phyloP scores from a whole-genome alignment of 441 rosid genomes.

The Bruguiera hainesii region DNA sequence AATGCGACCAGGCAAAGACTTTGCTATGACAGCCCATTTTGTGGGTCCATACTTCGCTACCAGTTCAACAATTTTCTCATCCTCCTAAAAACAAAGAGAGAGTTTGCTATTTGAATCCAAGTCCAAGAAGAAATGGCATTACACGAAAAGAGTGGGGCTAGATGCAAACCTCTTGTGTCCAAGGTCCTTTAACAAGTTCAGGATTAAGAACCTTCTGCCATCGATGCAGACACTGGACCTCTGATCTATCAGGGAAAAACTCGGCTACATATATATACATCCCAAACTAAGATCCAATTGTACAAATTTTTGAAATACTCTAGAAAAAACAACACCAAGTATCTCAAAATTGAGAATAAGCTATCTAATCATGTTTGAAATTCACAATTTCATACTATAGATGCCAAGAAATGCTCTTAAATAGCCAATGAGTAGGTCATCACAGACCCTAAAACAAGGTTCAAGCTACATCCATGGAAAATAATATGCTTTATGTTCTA shows the following conservation, averaged over 20 bases:
- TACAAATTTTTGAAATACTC: too few species aligned
- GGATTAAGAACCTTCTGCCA: conserved; percentile 99
- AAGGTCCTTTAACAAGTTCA: conserved; percentile 96
- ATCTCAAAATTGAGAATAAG: too few species aligned
- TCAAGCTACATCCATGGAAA: too few species aligned
- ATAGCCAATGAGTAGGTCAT: too few species aligned
- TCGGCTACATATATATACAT: conserved; percentile 62
- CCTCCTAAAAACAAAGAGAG: conserved; percentile 59
- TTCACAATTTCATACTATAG: too few species aligned
- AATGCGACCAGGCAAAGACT: conserved; percentile 92
- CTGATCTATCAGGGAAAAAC: conserved; percentile 79
- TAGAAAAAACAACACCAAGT: too few species aligned
- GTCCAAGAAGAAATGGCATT: conserved; percentile 14
- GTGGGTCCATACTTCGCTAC: conserved; percentile 81
- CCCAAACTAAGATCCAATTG: conserved; percentile 1
- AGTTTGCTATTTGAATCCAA: neutral
- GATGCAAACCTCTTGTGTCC: conserved; percentile 88
- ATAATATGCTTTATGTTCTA: too few species aligned
- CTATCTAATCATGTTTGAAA: too few species aligned
- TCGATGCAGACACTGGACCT: conserved; percentile 96
- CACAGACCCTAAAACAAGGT: too few species aligned
- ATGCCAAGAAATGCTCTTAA: too few species aligned
- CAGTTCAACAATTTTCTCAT: conserved; percentile 77
- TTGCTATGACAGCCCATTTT: conserved; percentile 94
- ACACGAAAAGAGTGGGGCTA: conserved; percentile 3